Base-by-base conservation (phyloP, 2,329 filamentous ascomycete genomes). In the Colletotrichum tabaci region DNA sequence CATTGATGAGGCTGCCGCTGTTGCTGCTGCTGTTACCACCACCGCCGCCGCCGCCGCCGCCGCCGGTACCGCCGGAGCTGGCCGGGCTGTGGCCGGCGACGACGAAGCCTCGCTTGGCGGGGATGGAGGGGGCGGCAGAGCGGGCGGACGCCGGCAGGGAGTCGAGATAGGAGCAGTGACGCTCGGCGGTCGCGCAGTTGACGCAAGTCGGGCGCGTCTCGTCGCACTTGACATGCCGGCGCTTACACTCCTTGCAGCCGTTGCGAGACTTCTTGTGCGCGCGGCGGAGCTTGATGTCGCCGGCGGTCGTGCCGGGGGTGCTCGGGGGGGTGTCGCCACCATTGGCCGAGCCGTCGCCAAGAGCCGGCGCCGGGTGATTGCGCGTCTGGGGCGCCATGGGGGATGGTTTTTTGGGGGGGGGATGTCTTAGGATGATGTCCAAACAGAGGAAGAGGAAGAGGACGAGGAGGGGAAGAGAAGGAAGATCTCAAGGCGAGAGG, bases 191-290 rank as follows among this genome's bases (percentile, higher is more conserved):
- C 23, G 77, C 74, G 73, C 84, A 85, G 69, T 84, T 83, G 55
- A 77, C 79, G 71, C 84, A 85, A 1, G 77, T 68, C 2, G 84
- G 84, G 4, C 79, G 79, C 9, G 73, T 78, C 75, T 85, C 83
- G 66, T 86, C 84, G 76, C 84, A 85, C 46, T 82, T 83, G 65
- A 83, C 82, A 55, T 84, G 82, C 2, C 82, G 78, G 18, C 80
- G 73, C 75, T 84, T 84, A 76, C 82, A 84, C 73, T 82, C 81
- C 67, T 73, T 78, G 72, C 82, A 84, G 40, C 82, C 82, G 60
- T 81, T 82, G 23, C 82, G 77, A n/a, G 82, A 84, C 72, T 84
- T 84, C 56, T 79, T 79, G 75, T 83, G 81, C 5, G 81, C 77
- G 46, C 81, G 80, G 21, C 82, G 78, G 16, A 79, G 77, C 73